Evolutionary conservation across 768 basidiomycete species (phyloP), one percentile per base, ranked within the genome.

Genomic region (Rhodotorula kratochvilovae): DNA sequence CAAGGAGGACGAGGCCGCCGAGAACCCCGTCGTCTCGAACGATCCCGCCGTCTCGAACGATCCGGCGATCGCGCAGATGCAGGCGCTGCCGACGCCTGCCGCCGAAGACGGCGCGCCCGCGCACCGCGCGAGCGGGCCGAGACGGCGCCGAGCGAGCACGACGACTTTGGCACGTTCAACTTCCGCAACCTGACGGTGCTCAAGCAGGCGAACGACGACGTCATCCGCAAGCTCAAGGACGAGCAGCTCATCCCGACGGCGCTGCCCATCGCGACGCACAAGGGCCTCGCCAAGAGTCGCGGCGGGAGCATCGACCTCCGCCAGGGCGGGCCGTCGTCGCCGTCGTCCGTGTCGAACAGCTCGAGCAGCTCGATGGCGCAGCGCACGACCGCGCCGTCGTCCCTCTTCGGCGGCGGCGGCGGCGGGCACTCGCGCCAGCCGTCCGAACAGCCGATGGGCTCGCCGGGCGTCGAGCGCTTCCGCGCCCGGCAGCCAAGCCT

Each of bases 141-240:
- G 11, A 66, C 67, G n/a, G 64, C 64, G 36, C 21, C 58, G 15
- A 12, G n/a, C 12, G 48, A 59, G 16, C 66, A 67, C 55, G 74
- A 95, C 77, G 94, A 97, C 78, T 99, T 98, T 81, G 96, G 96
- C 31, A 88, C 92, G 0, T 99, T 99, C 83, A 92, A 89, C 81
- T 99, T 93, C 86, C 97, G 97, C 84, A 99, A 99, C 79, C 81
- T 97, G 53, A 92, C 92, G 0, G 86, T 96, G 13, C 83, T 98
- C 80, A 99, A 98, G 82, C 93, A 97, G 81, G 93, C 92, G 27
- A 99, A 99, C 80, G 96, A 99, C 81, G 94, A 98, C 79, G 88
- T 98, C 76, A 96, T 99, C 76, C 88, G 91, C 71, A 96, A 97
- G 81, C 84, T 98, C 78, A 89, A 91, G 81, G 90, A 90, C 4